Evolutionary conservation across 768 basidiomycete genomes (phyloP).

Genomic region (Suillus subluteus): DNA sequence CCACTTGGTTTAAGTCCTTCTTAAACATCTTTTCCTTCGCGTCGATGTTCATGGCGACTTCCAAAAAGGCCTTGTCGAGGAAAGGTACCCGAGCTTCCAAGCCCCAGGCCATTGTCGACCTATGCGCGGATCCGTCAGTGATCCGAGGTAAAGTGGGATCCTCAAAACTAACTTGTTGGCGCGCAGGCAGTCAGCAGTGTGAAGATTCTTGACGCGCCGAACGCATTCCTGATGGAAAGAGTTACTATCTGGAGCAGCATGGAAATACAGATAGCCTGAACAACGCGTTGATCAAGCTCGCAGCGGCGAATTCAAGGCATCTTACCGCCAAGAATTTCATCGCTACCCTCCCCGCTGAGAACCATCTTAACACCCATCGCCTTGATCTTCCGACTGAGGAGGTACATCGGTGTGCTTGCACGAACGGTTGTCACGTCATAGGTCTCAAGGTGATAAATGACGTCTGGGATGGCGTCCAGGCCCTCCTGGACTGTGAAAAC

Average conservation of each 20-base stretch:
- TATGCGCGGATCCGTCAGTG: slow-evolving; percentile 30
- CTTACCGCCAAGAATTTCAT: slow-evolving; percentile 94
- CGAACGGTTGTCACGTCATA: slow-evolving; percentile 99
- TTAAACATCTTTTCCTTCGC: slow-evolving; percentile 87
- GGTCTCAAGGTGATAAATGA: slow-evolving; percentile 97
- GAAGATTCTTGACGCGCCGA: slow-evolving; percentile 94
- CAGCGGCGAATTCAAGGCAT: slow-evolving; percentile 11
- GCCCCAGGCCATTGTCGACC: slow-evolving; percentile 99
- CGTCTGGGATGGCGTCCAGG: slow-evolving; percentile 94
- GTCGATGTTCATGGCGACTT: slow-evolving; percentile 90
- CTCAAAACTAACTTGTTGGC: slow-evolving; percentile 85
- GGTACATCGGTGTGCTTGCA: slow-evolving; percentile 98
- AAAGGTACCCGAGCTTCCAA: slow-evolving; percentile 98
- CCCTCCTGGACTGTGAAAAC: slow-evolving; percentile 99
- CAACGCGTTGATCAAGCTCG: slow-evolving; percentile 14
- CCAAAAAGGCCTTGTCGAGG: slow-evolving; percentile 95
- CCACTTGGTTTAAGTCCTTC: slow-evolving; percentile 73
- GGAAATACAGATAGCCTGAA: slow-evolving; percentile 97
- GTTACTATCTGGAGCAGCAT: slow-evolving; percentile 86
- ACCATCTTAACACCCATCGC: slow-evolving; percentile 99
- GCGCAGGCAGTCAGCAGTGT: slow-evolving; percentile 95
- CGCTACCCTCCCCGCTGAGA: slow-evolving; percentile 94
- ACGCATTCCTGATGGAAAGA: slow-evolving; percentile 97
- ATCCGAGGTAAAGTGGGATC: slow-evolving; percentile 5
- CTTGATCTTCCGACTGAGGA: slow-evolving; percentile 97